These are phyloP conservation scores for Reticulomyxa filosa DNA, from an alignment of 78 protist genomes.

Conservation along the genomic window DNA sequence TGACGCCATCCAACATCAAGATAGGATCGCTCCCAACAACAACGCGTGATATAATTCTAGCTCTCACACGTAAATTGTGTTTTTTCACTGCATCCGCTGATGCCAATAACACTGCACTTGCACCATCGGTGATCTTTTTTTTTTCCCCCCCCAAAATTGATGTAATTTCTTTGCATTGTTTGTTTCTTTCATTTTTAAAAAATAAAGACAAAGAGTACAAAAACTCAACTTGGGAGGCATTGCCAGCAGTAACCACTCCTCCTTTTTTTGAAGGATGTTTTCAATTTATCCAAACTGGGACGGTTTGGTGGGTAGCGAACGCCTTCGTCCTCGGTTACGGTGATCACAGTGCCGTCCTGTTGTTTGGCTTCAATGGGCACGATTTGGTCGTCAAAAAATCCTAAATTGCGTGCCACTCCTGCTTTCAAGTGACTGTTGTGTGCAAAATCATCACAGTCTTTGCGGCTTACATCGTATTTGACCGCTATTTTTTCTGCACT, in stretches of 20 bases:
- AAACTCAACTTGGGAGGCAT: slow-evolving; percentile 21
- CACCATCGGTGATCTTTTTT: slow-evolving; percentile 35
- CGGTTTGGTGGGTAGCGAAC: slow-evolving; percentile 18
- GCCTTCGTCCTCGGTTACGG: slow-evolving; percentile 37
- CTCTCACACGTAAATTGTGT: slow-evolving; percentile 6
- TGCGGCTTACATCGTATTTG: slow-evolving; percentile 35
- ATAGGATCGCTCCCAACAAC: slow-evolving; percentile 29
- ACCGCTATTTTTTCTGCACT: slow-evolving; percentile 53
- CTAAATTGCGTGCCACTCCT: slow-evolving; percentile 13
- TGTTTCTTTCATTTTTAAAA: too few species aligned
- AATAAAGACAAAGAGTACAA: too few species aligned
- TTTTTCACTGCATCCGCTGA: slow-evolving; percentile 1
- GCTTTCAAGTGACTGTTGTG: slow-evolving; percentile 28
- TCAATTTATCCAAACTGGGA: slow-evolving; percentile 4
- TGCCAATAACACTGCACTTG: slow-evolving; percentile 20
- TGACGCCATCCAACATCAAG: slow-evolving; percentile 25
- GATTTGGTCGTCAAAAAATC: slow-evolving; percentile 38
- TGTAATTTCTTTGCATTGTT: too few species aligned
- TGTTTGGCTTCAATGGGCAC: slow-evolving; percentile 24
- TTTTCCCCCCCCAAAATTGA: too few species aligned
- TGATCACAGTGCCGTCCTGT: neutral
- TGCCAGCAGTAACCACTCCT: slow-evolving; percentile 30
- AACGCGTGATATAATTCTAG: slow-evolving; percentile 15
- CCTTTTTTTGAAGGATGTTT: slow-evolving; percentile 8
- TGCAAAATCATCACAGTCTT: slow-evolving; percentile 38